A percentile compares a stretch with the other conserved stretches of the same genome.
phyloP scores from a whole-genome alignment of 2,329 filamentous ascomycete genomes.

The Colletotrichum sp. region DNA sequence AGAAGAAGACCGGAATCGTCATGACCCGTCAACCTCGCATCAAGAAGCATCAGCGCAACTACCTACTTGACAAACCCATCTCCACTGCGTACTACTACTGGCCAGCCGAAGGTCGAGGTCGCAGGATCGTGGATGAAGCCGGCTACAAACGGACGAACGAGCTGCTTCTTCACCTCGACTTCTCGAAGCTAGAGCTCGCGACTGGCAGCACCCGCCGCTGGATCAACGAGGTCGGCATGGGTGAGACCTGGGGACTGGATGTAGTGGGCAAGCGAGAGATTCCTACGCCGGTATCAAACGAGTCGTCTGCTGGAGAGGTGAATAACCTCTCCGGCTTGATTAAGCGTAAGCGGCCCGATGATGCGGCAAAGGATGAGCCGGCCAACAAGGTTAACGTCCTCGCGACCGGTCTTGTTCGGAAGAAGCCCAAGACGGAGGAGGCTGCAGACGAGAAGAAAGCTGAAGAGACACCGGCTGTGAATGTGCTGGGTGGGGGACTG shows the following conservation, averaged over 20 bases:
- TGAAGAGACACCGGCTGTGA: constrained; percentile 25
- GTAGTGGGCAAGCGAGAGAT: constrained; percentile 50
- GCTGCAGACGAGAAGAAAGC: constrained; percentile 12
- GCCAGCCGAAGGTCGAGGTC: constrained; percentile 66
- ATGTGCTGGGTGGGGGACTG: constrained; percentile 47
- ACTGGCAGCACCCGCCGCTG: constrained; percentile 71
- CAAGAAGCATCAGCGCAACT: constrained; percentile 62
- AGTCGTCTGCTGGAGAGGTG: constrained; percentile 27
- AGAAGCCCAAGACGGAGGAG: constrained; percentile 57
- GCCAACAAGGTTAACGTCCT: constrained; percentile 50
- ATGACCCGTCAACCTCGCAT: constrained; percentile 67
- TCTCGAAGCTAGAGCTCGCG: constrained; percentile 68
- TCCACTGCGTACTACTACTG: constrained; percentile 70
- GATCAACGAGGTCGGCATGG: constrained; percentile 68
- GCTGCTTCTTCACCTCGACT: constrained; percentile 75
- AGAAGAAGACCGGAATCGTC: constrained; percentile 63
- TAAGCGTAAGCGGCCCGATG: constrained; percentile 48
- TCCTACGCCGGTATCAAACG: constrained; percentile 14
- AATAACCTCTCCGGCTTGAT: constrained; percentile 57
- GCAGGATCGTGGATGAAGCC: constrained; percentile 65
- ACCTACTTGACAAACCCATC: constrained; percentile 53
- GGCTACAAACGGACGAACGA: constrained; percentile 73
- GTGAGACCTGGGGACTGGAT: constrained; percentile 55
- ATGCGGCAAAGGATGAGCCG: constrained; percentile 19
- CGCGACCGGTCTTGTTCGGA: constrained; percentile 54